Evolutionary conservation across 805 yeast species (phyloP).

Genomic region (Monosporozyma servazzii): DNA sequence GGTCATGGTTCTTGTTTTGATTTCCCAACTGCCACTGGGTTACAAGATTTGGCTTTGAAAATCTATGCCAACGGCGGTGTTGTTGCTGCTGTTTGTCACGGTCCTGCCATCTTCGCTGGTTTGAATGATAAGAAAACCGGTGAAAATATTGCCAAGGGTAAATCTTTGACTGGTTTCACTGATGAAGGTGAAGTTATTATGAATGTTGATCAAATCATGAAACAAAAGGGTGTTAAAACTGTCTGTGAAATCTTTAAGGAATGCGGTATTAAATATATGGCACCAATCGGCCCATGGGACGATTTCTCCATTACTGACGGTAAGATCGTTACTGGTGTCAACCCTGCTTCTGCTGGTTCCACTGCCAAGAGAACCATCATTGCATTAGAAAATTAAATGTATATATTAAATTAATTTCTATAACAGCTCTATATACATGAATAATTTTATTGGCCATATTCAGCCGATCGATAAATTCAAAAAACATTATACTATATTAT

Average conservation of each 20-base stretch:
- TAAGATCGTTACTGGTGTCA: slow-evolving; percentile 53
- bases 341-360: slow-evolving; percentile 48
- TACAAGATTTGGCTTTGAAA: slow-evolving; percentile 38
- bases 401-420: background rate
- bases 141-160: slow-evolving; percentile 40
- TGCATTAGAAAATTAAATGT: background rate
- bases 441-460: background rate
- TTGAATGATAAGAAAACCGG: slow-evolving; percentile 37
- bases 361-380: slow-evolving; percentile 33
- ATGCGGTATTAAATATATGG: slow-evolving; percentile 36
- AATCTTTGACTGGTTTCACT: slow-evolving; percentile 52
- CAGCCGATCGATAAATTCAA: background rate
- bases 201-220: slow-evolving; percentile 20
- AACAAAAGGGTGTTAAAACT: slow-evolving; percentile 25
- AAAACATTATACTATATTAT: background rate
- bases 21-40: slow-evolving; percentile 41
- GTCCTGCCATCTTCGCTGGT: slow-evolving; percentile 49
- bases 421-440: background rate
- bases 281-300: slow-evolving; percentile 45
- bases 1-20: slow-evolving; percentile 59
- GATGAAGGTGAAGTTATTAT: slow-evolving; percentile 41
- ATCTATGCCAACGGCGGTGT: slow-evolving; percentile 46
- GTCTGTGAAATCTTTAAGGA: slow-evolving; percentile 33
- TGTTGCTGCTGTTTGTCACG: slow-evolving; percentile 60
- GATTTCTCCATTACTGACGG: slow-evolving; percentile 46